Conservation (phyloP, 164 flowering plant genomes). For the Vitis amurensis region DNA sequence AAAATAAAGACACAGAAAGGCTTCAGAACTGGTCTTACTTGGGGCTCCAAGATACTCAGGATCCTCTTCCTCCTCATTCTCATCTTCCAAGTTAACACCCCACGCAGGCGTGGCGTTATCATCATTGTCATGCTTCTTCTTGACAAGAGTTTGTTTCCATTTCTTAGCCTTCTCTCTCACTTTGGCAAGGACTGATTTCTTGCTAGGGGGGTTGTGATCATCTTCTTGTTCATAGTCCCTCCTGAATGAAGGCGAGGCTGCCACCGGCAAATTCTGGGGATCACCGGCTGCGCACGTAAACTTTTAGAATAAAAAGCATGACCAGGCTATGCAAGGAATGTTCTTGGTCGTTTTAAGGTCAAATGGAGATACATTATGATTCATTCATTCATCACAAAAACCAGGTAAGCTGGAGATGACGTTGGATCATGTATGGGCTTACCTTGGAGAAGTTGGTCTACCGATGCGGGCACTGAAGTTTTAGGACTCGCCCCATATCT, state of each 20-base stretch:
- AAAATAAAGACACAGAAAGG: neutral
- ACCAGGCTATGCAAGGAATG: no score
- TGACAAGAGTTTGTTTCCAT: slow-evolving; percentile 45
- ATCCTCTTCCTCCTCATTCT: slow-evolving; percentile 41
- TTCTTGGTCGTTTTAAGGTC: no score
- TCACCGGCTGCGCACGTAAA: slow-evolving; percentile 16
- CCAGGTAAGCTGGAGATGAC: no score
- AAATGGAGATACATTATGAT: no score
- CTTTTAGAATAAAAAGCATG: neutral
- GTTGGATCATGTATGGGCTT: neutral
- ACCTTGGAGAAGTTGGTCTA: slow-evolving; percentile 46
- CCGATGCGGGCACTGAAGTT: slow-evolving; percentile 23
- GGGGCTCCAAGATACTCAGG: slow-evolving; percentile 76
- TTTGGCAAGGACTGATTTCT: slow-evolving; percentile 69
- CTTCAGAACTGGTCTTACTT: slow-evolving; percentile 30
- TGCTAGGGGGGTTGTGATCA: slow-evolving; percentile 29
- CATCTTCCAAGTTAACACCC: slow-evolving; percentile 57
- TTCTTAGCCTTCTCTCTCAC: slow-evolving; percentile 75
- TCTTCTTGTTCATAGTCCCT: slow-evolving; percentile 48
- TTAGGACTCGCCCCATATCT: slow-evolving; percentile 7
- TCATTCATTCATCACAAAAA: no score
- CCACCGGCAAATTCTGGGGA: neutral
- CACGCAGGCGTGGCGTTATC: slow-evolving; percentile 38
- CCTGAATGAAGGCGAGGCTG: slow-evolving; percentile 18
- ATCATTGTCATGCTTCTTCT: slow-evolving; percentile 46